Base-by-base conservation (phyloP, 164 flowering plant genomes). In the Buxus sempervirens region DNA sequence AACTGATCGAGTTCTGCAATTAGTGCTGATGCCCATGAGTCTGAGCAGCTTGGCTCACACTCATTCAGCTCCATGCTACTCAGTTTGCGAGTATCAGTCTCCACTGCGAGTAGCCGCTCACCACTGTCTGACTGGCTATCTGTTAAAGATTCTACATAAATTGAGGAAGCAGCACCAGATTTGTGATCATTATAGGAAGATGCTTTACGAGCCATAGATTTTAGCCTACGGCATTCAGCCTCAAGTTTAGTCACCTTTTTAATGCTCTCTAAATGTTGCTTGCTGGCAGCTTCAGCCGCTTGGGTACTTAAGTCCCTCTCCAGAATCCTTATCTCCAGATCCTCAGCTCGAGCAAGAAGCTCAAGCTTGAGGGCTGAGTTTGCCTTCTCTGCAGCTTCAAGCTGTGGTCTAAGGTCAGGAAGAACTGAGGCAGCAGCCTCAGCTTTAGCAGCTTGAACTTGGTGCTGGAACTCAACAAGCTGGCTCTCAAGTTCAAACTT, bases 251-350 rank as follows among this genome's bases (percentile, higher is more conserved):
- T 87, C 28, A 88, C 78, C 75, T 85, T 95, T 70, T 83, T 92
- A 63, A 90, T 84, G 76, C 94, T 85, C 67, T 95, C 97, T 55
- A 95, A 75, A 65, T 88, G 90, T 61, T 87, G 92, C 78, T 91
- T 94, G 77, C 97, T 91, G 16, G 96, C 95, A 18, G 80, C 71
- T 85, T 94, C 97, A 28, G 98, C 97, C 65, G 98, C 84, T 77
- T 82, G 86, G 54, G 87, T 85, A 73, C 97, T 90, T 76, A 95
- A 80, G 59, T 95, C 99, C 72, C 99, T 83, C 81, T 95, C 98
- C 41, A 88, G 72, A 38, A 85, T 86, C 77, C 80, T 82, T 32
- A 88, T 58, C 75, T 90, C 90, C 38, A 90, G 66, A 76, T 89
- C 96, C 69, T 91, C 87, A 1, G 69, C 71, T 38, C 69, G 86